Evolutionary conservation across 768 basidiomycete species (phyloP).

Genomic region (Cystoderma amianthinum): DNA sequence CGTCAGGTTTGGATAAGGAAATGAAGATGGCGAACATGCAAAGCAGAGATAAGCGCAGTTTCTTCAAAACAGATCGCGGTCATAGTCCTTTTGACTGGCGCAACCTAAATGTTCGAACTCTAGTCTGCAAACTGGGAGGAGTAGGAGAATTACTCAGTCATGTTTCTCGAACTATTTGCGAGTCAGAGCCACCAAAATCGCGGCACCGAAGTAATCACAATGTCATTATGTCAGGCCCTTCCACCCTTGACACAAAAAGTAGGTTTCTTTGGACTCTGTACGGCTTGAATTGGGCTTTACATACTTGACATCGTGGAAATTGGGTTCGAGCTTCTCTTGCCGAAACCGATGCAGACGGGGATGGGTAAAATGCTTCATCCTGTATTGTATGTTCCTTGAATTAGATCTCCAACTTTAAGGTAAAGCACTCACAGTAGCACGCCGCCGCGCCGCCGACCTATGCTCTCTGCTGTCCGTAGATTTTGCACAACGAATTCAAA

Average conservation of each 20-base stretch:
- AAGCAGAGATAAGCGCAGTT: too few relatives aligned
- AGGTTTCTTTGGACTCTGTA: constrained; percentile 72
- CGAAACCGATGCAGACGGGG: constrained; percentile 67
- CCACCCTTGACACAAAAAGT: constrained; percentile 82
- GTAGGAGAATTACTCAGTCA: not conserved
- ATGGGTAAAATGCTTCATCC: constrained; percentile 82
- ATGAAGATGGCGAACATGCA: too few relatives aligned
- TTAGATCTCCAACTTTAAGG: too few relatives aligned
- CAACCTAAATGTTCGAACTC: too few relatives aligned
- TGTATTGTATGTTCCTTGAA: too few relatives aligned
- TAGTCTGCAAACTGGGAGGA: not conserved
- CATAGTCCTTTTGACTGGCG: too few relatives aligned
- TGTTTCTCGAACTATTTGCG: not conserved
- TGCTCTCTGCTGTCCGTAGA: constrained; percentile 38
- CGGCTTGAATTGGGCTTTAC: constrained; percentile 83
- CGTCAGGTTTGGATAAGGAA: too few relatives aligned
- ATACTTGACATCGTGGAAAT: constrained; percentile 61
- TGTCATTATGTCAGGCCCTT: constrained; percentile 16
- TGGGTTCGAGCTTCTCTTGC: constrained; percentile 42
- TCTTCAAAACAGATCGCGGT: too few relatives aligned
- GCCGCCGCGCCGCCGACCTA: constrained; percentile 37
- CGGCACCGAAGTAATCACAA: not conserved
- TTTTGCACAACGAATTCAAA: constrained; percentile 56
- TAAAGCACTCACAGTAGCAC: constrained; percentile 56
- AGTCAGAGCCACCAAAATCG: not conserved